phyloP scores from a whole-genome alignment of 1,284 basidiomycete species.

The Rhodofomes roseus region DNA sequence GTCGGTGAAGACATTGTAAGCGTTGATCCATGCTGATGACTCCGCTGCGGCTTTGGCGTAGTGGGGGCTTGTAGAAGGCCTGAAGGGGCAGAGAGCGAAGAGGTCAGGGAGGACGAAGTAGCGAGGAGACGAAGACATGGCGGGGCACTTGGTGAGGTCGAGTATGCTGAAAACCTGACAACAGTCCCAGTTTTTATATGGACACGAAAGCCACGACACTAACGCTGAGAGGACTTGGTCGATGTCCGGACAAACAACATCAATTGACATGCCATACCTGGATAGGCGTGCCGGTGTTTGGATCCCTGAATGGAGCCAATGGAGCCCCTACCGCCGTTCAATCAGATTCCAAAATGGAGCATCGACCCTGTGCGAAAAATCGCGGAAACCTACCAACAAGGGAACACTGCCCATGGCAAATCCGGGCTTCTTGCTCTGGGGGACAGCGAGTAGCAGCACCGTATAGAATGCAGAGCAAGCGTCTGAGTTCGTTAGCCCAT shows the following conservation, averaged over 20 bases:
- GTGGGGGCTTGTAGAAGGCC: slow-evolving; percentile 45
- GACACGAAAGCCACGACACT: no score
- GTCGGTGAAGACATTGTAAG: slow-evolving; percentile 56
- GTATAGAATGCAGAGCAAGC: not conserved
- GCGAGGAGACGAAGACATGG: slow-evolving; percentile 13
- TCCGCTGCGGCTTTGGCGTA: slow-evolving; percentile 52
- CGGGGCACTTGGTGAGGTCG: not conserved
- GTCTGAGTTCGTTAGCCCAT: not conserved
- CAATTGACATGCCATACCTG: not conserved
- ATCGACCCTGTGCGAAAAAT: not conserved
- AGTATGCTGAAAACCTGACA: not conserved
- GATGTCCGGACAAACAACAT: not conserved
- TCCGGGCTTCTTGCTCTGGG: not conserved
- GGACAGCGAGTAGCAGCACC: not conserved
- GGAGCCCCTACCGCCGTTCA: not conserved
- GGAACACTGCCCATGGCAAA: not conserved
- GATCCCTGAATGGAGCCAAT: not conserved
- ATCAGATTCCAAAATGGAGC: not conserved
- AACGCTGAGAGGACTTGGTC: not conserved
- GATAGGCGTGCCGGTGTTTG: not conserved
- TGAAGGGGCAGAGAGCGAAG: slow-evolving; percentile 44
- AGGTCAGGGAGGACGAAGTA: slow-evolving; percentile 56
- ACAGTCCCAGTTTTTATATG: not conserved
- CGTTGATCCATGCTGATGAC: slow-evolving; percentile 62
- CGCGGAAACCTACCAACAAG: not conserved